A percentile compares a stretch with the other conserved stretches of the same genome.
Conservation (phyloP, 331 rosid genomes). For the Malus hybrid region DNA sequence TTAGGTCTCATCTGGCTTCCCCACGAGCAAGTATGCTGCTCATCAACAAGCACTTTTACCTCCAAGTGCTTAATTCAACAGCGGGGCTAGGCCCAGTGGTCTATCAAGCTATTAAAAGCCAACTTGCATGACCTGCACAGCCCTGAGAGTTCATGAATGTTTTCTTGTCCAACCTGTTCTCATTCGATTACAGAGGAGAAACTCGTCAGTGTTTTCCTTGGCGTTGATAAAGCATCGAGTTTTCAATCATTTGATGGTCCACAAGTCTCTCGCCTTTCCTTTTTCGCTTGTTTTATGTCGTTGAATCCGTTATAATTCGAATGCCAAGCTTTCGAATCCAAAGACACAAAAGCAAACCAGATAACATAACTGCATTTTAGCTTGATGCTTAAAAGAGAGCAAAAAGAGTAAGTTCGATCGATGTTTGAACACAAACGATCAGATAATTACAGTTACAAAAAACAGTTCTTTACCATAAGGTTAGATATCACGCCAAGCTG, state of each 20-base stretch:
- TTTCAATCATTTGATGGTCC: conserved; percentile 10
- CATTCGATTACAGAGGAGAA: neutral
- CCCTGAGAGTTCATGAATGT: conserved; percentile 3
- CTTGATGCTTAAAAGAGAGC: neutral
- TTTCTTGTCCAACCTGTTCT: conserved; percentile 9
- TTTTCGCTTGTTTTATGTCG: too few relatives aligned
- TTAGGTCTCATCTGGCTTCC: conserved; percentile 16
- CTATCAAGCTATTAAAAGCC: conserved; percentile 14
- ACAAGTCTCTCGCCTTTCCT: neutral
- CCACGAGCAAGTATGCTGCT: conserved; percentile 15
- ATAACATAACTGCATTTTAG: neutral
- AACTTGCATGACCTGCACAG: conserved; percentile 15
- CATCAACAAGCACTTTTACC: conserved; percentile 5
- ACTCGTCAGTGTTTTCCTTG: neutral
- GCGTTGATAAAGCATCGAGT: neutral
- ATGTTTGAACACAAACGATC: neutral
- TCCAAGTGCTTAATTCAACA: neutral
- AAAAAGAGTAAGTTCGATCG: neutral
- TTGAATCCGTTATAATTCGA: neutral
- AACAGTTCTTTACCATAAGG: conserved; percentile 8
- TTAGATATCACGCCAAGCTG: neutral
- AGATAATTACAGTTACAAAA: neutral
- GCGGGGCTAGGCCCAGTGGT: neutral
- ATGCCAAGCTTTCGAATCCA: neutral
- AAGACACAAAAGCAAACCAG: neutral